These are phyloP conservation scores for Aureobasidium sp. DNA, from an alignment of 2,329 filamentous ascomycete species.

Conservation along the genomic window DNA sequence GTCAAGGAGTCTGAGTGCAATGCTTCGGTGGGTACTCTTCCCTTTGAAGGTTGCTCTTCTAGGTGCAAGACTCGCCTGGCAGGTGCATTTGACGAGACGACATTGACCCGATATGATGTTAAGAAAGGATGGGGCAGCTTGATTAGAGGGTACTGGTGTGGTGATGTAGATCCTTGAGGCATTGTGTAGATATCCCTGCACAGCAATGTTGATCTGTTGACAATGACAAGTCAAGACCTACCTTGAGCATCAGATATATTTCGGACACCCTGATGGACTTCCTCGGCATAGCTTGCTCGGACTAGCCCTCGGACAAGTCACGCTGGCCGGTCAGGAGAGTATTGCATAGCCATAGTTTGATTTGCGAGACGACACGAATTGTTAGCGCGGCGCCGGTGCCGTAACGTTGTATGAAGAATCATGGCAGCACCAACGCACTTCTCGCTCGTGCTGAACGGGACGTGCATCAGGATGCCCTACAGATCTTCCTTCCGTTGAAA, in stretches of 20 bases:
- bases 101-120: slow-evolving; percentile 36
- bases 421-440: neutral
- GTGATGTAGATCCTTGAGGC: neutral
- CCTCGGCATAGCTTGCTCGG: neutral
- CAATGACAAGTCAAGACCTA: neutral
- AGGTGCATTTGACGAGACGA: slow-evolving; percentile 24
- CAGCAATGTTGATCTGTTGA: neutral
- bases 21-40: slow-evolving; percentile 30
- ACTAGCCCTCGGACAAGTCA: neutral
- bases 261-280: neutral
- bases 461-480: neutral
- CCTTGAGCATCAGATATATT: neutral
- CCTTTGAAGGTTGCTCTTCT: slow-evolving; percentile 29
- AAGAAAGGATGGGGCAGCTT: slow-evolving; percentile 43
- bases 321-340: neutral
- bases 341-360: neutral
- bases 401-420: neutral
- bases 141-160: slow-evolving; percentile 23
- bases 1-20: slow-evolving; percentile 34
- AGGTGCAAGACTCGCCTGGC: slow-evolving; percentile 29
- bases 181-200: neutral
- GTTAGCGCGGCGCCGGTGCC: neutral
- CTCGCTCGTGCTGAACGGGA: neutral
- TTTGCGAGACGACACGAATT: neutral
- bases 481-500: neutral